Conservation (phyloP, 2,329 filamentous ascomycete genomes). For the Fusarium coicis region DNA sequence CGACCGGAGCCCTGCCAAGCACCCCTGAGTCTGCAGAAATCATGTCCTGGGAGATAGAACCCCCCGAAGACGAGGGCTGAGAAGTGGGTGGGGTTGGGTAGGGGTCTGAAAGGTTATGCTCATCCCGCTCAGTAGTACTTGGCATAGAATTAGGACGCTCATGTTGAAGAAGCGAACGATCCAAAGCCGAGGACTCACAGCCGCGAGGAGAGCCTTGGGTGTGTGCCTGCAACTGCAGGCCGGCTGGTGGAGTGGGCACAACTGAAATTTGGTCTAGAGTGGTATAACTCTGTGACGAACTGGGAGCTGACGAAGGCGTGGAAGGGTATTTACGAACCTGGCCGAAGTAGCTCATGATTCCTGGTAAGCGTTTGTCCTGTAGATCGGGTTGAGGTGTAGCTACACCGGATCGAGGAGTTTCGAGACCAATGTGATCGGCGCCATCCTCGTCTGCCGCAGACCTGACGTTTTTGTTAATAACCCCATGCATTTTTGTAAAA, state of each 20-base stretch:
- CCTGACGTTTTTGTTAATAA: constrained; percentile 66
- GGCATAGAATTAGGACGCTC: constrained; percentile 38
- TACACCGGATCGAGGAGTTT: constrained; percentile 89
- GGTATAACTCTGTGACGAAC: constrained; percentile 50
- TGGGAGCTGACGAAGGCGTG: constrained; percentile 54
- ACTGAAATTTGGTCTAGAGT: constrained; percentile 38
- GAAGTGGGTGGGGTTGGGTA: constrained; percentile 71
- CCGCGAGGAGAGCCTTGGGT: constrained; percentile 39
- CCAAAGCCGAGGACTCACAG: constrained; percentile 36
- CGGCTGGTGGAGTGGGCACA: constrained; percentile 48
- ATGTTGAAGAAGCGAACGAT: constrained; percentile 40
- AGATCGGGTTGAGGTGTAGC: constrained; percentile 94
- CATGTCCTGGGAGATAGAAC: constrained; percentile 46
- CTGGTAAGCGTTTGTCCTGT: constrained; percentile 92
- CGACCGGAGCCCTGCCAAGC: constrained; percentile 36
- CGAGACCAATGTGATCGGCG: constrained; percentile 81
- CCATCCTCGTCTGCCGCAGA: constrained; percentile 75
- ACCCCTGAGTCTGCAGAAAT: constrained; percentile 40
- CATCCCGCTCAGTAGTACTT: constrained; percentile 36
- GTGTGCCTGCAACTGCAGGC: constrained; percentile 44
- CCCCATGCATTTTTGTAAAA: constrained; percentile 55
- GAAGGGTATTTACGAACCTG: constrained; percentile 96
- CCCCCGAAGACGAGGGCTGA: constrained; percentile 53
- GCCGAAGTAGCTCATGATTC: constrained; percentile 97
- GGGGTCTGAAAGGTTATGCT: constrained; percentile 45